These are phyloP conservation scores for Wickerhamomyces sydowiorum DNA, from an alignment of 805 yeast species.

Conservation along the genomic window DNA sequence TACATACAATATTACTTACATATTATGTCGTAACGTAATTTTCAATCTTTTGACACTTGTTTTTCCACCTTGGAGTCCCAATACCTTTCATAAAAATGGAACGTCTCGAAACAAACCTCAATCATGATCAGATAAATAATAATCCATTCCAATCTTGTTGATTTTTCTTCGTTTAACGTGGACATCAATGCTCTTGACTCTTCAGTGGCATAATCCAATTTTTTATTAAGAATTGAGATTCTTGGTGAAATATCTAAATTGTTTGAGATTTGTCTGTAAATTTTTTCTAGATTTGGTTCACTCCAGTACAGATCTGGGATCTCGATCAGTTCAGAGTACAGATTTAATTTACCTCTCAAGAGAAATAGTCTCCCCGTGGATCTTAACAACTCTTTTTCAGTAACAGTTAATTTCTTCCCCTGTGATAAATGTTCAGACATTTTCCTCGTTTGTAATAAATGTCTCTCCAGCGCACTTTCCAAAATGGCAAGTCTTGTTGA, in stretches of 20 bases:
- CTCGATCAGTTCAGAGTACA: slow-evolving; percentile 84
- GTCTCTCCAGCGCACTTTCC: slow-evolving; percentile 66
- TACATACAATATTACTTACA: no score
- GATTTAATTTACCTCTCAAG: slow-evolving; percentile 74
- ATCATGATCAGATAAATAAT: slow-evolving; percentile 77
- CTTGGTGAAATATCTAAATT: slow-evolving; percentile 73
- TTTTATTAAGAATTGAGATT: slow-evolving; percentile 73
- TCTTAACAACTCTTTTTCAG: slow-evolving; percentile 56
- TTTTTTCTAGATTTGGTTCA: slow-evolving; percentile 76
- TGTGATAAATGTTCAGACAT: slow-evolving; percentile 62
- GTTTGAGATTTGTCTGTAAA: slow-evolving; percentile 66
- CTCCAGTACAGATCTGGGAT: slow-evolving; percentile 94
- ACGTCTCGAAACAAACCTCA: slow-evolving; percentile 77
- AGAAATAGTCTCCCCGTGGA: slow-evolving; percentile 72
- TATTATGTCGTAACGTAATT: no score
- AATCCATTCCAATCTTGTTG: slow-evolving; percentile 81
- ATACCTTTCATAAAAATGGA: slow-evolving; percentile 63
- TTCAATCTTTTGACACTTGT: background rate
- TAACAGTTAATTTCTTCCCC: slow-evolving; percentile 48
- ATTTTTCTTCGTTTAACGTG: slow-evolving; percentile 68
- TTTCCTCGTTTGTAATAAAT: slow-evolving; percentile 54
- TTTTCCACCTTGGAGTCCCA: slow-evolving; percentile 6
- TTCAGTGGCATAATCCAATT: slow-evolving; percentile 86
- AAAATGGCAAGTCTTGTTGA: slow-evolving; percentile 81
- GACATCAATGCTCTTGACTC: slow-evolving; percentile 75